Percentiles rank a stretch among this genome's conserved stretches.
phyloP scores from a whole-genome alignment of 2,329 filamentous ascomycete genomes.

The Neoscytalidium dimidiatum region DNA sequence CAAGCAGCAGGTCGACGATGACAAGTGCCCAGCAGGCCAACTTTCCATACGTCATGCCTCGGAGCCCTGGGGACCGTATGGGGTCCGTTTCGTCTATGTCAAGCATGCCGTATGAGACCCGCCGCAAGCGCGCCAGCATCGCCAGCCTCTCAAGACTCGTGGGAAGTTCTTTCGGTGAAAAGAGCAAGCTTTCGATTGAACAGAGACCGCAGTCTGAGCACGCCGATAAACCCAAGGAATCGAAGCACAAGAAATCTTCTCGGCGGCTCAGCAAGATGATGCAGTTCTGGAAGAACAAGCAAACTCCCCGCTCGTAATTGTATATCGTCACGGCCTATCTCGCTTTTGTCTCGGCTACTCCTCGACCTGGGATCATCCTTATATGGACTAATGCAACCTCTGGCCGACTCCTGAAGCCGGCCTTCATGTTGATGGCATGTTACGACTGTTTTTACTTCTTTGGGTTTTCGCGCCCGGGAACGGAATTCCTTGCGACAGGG shows the following conservation, averaged over 20 bases:
- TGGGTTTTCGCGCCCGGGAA: not conserved
- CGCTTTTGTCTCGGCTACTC: conserved; percentile 2
- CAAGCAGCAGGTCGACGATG: conserved; percentile 77
- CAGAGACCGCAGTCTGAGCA: conserved; percentile 51
- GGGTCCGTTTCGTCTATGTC: conserved; percentile 44
- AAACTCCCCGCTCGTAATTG: conserved; percentile 20
- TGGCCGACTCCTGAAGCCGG: conserved; percentile 18
- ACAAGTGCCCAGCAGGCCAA: conserved; percentile 63
- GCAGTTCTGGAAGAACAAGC: conserved; percentile 70
- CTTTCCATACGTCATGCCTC: conserved; percentile 40
- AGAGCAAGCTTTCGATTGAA: conserved; percentile 73
- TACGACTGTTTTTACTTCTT: conserved; percentile 18
- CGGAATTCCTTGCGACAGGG: not conserved
- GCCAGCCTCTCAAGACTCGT: conserved; percentile 74
- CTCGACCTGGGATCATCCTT: conserved; percentile 6
- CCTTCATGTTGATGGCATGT: conserved; percentile 19
- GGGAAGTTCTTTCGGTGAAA: conserved; percentile 65
- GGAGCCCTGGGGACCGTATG: conserved; percentile 44
- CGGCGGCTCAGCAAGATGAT: conserved; percentile 74
- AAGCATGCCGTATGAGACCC: conserved; percentile 51
- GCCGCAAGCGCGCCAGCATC: conserved; percentile 72
- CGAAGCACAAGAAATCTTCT: conserved; percentile 65
- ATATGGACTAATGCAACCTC: conserved; percentile 11
- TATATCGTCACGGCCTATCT: conserved; percentile 16
- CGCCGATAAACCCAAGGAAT: conserved; percentile 61